Conservation (phyloP, 2,329 filamentous ascomycete species). For the Periconia sp. region DNA sequence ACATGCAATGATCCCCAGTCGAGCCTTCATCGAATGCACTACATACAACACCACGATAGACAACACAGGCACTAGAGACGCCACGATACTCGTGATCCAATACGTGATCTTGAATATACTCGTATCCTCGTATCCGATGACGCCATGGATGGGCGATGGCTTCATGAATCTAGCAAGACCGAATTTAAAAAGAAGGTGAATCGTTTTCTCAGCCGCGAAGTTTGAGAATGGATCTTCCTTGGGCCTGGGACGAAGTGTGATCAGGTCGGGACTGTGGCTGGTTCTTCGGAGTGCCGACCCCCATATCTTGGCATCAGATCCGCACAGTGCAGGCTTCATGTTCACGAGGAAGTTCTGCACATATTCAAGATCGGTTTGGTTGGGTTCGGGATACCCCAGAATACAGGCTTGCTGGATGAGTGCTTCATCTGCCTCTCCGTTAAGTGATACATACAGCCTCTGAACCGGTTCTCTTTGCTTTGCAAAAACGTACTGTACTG, state of each 20-base stretch:
- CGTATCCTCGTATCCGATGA: constrained; percentile 5
- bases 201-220: constrained; percentile 13
- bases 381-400: constrained; percentile 8
- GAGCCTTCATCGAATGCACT: constrained; percentile 4
- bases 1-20: constrained; percentile 6
- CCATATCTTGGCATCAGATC: constrained; percentile 13
- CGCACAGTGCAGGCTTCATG: constrained; percentile 10
- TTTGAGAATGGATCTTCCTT: constrained; percentile 21
- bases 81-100: constrained; percentile 10
- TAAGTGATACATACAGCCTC: neutral
- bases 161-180: constrained; percentile 16
- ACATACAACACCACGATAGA: constrained; percentile 8
- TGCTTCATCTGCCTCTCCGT: constrained; percentile 11
- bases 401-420: constrained; percentile 20
- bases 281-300: constrained; percentile 5
- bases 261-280: constrained; percentile 11
- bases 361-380: constrained; percentile 14
- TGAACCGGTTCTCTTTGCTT: neutral
- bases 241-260: constrained; percentile 13
- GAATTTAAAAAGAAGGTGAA: constrained; percentile 9
- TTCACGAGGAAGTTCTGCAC: constrained; percentile 17
- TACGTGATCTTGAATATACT: constrained; percentile 7
- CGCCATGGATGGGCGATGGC: constrained; percentile 4
- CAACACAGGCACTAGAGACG: constrained; percentile 10
- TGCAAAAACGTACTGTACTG: constrained; percentile 15